Evolutionary conservation across 2,329 filamentous ascomycete species (phyloP), one percentile per base, ranked within the genome.

Genomic region (Talaromyces sp.): DNA sequence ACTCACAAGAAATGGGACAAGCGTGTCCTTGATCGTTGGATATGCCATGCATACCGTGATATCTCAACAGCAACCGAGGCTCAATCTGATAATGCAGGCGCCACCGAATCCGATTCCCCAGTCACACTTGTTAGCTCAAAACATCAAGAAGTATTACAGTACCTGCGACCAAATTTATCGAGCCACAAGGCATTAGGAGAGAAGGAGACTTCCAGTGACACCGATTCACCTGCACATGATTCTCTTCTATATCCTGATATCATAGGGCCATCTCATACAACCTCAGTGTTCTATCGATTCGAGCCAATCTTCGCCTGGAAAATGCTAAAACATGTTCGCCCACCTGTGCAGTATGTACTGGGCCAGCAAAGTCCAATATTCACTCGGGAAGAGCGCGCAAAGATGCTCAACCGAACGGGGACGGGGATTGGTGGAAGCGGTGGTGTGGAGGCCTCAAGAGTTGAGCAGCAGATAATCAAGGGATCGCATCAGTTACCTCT

Each of bases 291-390:
- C 19, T 56, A 56, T 37, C 39, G 43, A 14, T 50, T 33, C 29
- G 47, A 56, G 20, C 47, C 43, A 7, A 47, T 45, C 3, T 22
- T 56, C 7, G 47, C 39, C 1, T 51, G 51, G 39, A 45, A 46
- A 3, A 20, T 54, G 29, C 32, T 56, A 7, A 40, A 54, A 6
- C 43, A 56, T 14, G 24, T 54, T 3, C 58, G 64, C 9, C 64
- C 64, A 1, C 59, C 57, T 48, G 64, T 67, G 4, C 37, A 66
- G 0, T 68, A 58, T 49, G 53, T 65, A 1, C 63, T 58, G 43
- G 63, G 60, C 1, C 51, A 47, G 1, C 24, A 42, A 9, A 65
- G 60, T 24, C 56, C 47, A 30, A 29, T 65, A 2, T 60, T 57
- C 10, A 14, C 37, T 5, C 45, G 41, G 1, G 51, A 43, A 7